A percentile compares a stretch with the other conserved stretches of the same genome.
These are phyloP conservation scores for Clavispora fructus DNA, from an alignment of 805 yeast genomes.

Conservation along the genomic window DNA sequence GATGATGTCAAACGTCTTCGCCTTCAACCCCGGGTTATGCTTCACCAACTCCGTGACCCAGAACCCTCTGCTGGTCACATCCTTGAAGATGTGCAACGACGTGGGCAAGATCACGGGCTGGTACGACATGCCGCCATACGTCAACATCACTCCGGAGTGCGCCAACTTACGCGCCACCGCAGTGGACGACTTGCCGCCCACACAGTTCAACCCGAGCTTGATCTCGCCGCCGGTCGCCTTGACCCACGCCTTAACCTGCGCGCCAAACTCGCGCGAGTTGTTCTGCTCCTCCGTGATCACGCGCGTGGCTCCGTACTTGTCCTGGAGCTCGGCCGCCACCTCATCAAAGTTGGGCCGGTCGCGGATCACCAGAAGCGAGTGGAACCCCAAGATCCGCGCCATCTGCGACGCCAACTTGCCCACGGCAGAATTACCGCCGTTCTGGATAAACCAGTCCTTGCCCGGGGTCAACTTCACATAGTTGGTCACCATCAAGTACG, in stretches of 20 bases:
- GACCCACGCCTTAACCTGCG: conserved; percentile 51
- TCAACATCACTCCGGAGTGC: conserved; percentile 68
- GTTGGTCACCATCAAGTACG: conserved; percentile 78
- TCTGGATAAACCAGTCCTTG: conserved; percentile 86
- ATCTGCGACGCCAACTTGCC: conserved; percentile 89
- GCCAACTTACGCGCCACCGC: conserved; percentile 79
- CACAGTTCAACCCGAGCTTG: conserved; percentile 82
- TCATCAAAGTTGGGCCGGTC: conserved; percentile 75
- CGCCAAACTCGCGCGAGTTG: conserved; percentile 59
- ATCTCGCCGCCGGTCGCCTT: conserved; percentile 47
- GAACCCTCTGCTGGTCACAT: conserved; percentile 79
- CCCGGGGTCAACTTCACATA: conserved; percentile 57
- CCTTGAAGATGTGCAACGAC: conserved; percentile 82
- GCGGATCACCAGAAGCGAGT: conserved; percentile 83
- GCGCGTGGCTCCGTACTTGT: conserved; percentile 70
- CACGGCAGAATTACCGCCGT: conserved; percentile 95
- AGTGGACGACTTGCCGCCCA: conserved; percentile 85
- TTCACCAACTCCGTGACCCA: conserved; percentile 71
- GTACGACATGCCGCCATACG: conserved; percentile 97
- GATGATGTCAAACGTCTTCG: conserved; percentile 30
- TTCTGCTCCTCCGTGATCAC: conserved; percentile 89
- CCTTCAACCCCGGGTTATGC: conserved; percentile 30
- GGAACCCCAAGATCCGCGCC: conserved; percentile 70
- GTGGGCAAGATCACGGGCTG: conserved; percentile 93
- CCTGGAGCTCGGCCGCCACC: conserved; percentile 45